A percentile compares a stretch with the other conserved stretches of the same genome.
Conservation (phyloP, 1,139 yeast species). For the Yamadazyma trypodendri region DNA sequence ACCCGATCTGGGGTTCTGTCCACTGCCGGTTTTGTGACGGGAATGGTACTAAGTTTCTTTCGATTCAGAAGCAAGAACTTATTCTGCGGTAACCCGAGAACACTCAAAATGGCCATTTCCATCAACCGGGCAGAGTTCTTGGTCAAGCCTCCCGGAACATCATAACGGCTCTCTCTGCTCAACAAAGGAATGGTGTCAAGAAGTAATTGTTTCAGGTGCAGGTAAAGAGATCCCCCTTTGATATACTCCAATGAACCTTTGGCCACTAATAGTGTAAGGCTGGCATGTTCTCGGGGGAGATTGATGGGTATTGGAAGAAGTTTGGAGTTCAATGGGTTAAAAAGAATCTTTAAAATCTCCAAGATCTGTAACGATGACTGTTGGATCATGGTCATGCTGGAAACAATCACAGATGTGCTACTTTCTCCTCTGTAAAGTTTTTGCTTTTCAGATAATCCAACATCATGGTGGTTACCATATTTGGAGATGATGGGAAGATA, state of each 20-base stretch:
- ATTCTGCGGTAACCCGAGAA: slow-evolving; percentile 36
- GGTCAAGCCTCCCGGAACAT: slow-evolving; percentile 61
- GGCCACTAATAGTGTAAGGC: slow-evolving; percentile 69
- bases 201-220: slow-evolving; percentile 60
- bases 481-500: slow-evolving; percentile 71
- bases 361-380: slow-evolving; percentile 71
- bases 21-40: slow-evolving; percentile 27
- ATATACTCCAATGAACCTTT: slow-evolving; percentile 81
- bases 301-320: slow-evolving; percentile 69
- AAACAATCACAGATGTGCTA: slow-evolving; percentile 27
- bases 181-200: slow-evolving; percentile 49
- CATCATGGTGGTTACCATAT: slow-evolving; percentile 45
- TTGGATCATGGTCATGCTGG: slow-evolving; percentile 61
- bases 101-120: slow-evolving; percentile 58
- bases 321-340: slow-evolving; percentile 36
- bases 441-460: slow-evolving; percentile 44
- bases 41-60: slow-evolving; percentile 20
- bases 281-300: slow-evolving; percentile 64
- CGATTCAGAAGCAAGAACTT: slow-evolving; percentile 12
- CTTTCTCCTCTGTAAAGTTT: slow-evolving; percentile 28
- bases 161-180: slow-evolving; percentile 48
- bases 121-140: slow-evolving; percentile 53
- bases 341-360: slow-evolving; percentile 53
- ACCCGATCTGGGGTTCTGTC: slow-evolving; percentile 10
- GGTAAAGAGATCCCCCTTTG: slow-evolving; percentile 77